Evolutionary conservation across 768 basidiomycete genomes (phyloP), one percentile per base, ranked within the genome.

Genomic region (Trametes elegans): DNA sequence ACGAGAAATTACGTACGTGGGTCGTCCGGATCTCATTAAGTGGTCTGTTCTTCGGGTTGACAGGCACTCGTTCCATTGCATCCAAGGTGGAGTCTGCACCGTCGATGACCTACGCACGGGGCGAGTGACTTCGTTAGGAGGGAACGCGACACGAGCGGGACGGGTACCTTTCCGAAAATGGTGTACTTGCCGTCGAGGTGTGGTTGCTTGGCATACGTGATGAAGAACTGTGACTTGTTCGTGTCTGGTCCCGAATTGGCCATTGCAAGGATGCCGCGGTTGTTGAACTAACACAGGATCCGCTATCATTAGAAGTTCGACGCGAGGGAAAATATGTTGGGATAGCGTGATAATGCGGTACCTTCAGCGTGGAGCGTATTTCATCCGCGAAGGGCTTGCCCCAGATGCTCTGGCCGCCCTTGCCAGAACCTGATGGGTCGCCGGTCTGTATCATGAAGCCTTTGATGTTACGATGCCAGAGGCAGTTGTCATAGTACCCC

Each of bases 331-430:
- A 7, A 14, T 13, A 5, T 26, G 41, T 13, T 31, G 19, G 23
- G 38, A 21, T 29, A 41, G 61, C 6, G 26, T 28, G 5, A n/a
- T 44, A 5, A 24, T 29, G 52, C 66, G 66, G 52, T 53, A 93
- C 95, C 79, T 97, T 96, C 61, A 99, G 78, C 5, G 97, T 99
- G 39, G 93, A 90, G 44, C 94, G 79, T 38, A 97, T 80, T 75
- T 99, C 97, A 66, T 98, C 96, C 14, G 84, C 70, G 66, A 97
- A 98, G 0, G 95, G 85, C 55, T 82, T 83, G 2, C 93, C 94
- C 93, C 95, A 98, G 62, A 98, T 90, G 65, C 90, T 94, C 73
- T 98, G 93, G 11, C 97, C 97, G 34, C 92, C 94, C 71, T 98
- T 99, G 24, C 97, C 97, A 24, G 90, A 83, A 21, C 93, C 92